phyloP scores from a whole-genome alignment of 176 grass and related monocot genomes.

The Eragrostis curvula region DNA sequence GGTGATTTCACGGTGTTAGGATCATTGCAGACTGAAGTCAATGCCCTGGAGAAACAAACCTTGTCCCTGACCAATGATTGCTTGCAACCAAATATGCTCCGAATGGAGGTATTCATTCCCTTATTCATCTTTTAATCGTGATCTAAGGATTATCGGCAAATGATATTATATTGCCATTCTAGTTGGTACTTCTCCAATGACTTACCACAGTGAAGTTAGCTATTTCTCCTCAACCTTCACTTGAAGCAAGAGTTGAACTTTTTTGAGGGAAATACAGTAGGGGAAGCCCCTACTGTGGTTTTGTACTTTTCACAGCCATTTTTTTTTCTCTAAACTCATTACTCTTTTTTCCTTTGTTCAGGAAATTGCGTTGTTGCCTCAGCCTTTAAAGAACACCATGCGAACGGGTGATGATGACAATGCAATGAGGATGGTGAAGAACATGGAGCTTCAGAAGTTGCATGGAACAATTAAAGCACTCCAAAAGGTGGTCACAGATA shows the following conservation, averaged over 20 bases:
- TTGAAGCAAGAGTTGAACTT: constrained; percentile 5
- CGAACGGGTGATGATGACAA: constrained; percentile 43
- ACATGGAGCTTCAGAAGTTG: constrained; percentile 69
- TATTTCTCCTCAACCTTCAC: constrained; percentile 17
- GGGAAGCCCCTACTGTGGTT: neutral
- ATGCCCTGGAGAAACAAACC: constrained; percentile 67
- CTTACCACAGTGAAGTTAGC: constrained; percentile 2
- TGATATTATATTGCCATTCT: neutral
- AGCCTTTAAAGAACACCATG: constrained; percentile 35
- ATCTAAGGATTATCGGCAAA: neutral
- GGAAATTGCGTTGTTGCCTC: constrained; percentile 51
- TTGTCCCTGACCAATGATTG: constrained; percentile 53
- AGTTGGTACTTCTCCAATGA: neutral
- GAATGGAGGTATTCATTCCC: constrained; percentile 57
- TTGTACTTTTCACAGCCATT: neutral
- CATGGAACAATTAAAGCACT: constrained; percentile 80
- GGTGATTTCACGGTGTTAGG: constrained; percentile 68
- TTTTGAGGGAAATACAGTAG: neutral
- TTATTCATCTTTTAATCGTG: neutral
- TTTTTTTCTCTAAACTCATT: neutral
- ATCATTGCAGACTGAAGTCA: constrained; percentile 67
- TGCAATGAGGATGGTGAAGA: constrained; percentile 38
- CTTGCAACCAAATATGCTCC: constrained; percentile 59
- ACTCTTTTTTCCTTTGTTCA: constrained; percentile 25
- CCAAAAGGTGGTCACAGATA: constrained; percentile 69